Percentiles rank a stretch among this genome's conserved stretches.
phyloP scores from a whole-genome alignment of 192 early-diverging fungal genomes.

The Coemansia sp. region DNA sequence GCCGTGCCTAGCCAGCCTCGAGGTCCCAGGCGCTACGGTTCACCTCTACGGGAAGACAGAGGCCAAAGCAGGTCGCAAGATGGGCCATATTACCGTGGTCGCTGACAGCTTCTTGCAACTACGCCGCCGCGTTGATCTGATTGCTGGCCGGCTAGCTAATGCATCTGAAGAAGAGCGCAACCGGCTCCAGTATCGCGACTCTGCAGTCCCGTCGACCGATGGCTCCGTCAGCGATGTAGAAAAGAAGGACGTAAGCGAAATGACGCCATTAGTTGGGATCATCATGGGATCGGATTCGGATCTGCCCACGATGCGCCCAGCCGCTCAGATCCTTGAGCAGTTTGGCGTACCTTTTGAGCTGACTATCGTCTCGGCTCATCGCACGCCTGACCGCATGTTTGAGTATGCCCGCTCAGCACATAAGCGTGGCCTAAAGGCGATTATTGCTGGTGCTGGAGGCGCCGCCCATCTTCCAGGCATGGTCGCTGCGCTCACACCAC shows the following conservation, averaged over 20 bases:
- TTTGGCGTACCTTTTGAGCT: slow-evolving; percentile 95
- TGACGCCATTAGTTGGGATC: slow-evolving; percentile 86
- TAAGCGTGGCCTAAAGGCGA: slow-evolving; percentile 88
- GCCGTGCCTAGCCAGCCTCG: slow-evolving; percentile 57
- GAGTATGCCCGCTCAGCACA: slow-evolving; percentile 88
- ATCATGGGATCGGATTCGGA: slow-evolving; percentile 99
- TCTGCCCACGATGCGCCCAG: slow-evolving; percentile 89
- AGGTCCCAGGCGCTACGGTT: slow-evolving; percentile 80
- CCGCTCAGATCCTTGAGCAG: slow-evolving; percentile 82
- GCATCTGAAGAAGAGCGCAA: slow-evolving; percentile 43
- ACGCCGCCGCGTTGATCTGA: slow-evolving; percentile 64
- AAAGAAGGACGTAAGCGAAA: slow-evolving; percentile 30
- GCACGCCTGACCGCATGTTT: slow-evolving; percentile 91
- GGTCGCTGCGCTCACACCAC: slow-evolving; percentile 96
- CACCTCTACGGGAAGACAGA: slow-evolving; percentile 95
- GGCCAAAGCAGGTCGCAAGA: slow-evolving; percentile 87
- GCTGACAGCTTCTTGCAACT: slow-evolving; percentile 83
- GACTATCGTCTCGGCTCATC: slow-evolving; percentile 97
- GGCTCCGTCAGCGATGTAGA: slow-evolving; percentile 32
- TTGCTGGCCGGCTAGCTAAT: slow-evolving; percentile 54
- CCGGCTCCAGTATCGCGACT: slow-evolving; percentile 26
- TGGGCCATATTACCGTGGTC: slow-evolving; percentile 96
- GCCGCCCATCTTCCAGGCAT: slow-evolving; percentile 99
- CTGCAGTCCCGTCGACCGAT: slow-evolving; percentile 9
- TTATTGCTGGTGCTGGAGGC: slow-evolving; percentile 98